Evolutionary conservation across 2,329 filamentous ascomycete species (phyloP), one percentile per base, ranked within the genome.

Genomic region (Clonostachys chloroleuca): DNA sequence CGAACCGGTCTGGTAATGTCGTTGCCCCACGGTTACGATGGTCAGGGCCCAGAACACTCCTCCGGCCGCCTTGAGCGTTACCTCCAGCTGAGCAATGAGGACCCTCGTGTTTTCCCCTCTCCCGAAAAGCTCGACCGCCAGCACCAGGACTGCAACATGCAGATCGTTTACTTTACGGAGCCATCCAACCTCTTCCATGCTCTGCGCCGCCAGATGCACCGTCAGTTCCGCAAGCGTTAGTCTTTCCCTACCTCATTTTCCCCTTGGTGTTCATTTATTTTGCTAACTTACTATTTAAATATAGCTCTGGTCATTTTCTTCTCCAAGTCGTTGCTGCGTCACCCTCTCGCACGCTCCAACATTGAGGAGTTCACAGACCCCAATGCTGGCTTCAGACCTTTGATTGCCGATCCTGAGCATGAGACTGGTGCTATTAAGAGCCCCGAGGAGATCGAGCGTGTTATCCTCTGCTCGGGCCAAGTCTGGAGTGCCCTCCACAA

Each of bases 121-220:
- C 76, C 80, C 33, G 90, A 96, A 55, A 96, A 94, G 78, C 83
- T 97, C 51, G 86, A 95, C 46, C 89, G 94, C 57, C 94, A 97
- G 72, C 94, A 99, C 75, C 94, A 99, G 75, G 94, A 99, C 73
- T 96, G 90, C 80, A 99, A 99, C 75, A 95, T 99, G 85, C 94
- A 99, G 75, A 87, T 99, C 66, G 90, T 85, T 47, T 95, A 92
- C 78, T 92, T 95, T 83, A 99, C 92, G n/a, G 89, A 86, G 41
- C 94, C 94, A 30, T 81, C 92, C 54, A 99, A 99, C 72, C 70
- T 95, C 65, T 99, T 99, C 86, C 94, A 99, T 72, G 85, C 94
- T 57, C 81, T 97, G 54, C 88, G 94, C 66, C 84, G 94, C 70
- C 94, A 99, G 75, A 96, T 97, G 85, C 92, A 96, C 80, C 84